These are phyloP conservation scores for Fusarium praegraminearum DNA, from an alignment of 2,329 filamentous ascomycete genomes.

Conservation along the genomic window DNA sequence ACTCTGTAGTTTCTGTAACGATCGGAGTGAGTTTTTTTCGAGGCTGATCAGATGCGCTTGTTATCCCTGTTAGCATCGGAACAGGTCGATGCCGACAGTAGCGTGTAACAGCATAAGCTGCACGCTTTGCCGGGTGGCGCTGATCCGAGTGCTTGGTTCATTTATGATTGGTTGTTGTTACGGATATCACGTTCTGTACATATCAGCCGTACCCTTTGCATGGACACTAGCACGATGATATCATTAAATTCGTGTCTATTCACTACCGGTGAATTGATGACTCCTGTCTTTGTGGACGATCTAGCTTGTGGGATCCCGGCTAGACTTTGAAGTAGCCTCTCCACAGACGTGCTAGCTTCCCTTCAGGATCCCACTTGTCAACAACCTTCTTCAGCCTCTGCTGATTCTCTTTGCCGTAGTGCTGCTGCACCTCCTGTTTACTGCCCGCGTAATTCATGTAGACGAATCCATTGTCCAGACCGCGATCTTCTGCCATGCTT, in stretches of 20 bases:
- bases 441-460: slow-evolving; percentile 62
- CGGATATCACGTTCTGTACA: background rate
- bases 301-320: fast-evolving
- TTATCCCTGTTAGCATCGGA: background rate
- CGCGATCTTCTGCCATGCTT: slow-evolving; percentile 48
- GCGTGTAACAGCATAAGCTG: background rate
- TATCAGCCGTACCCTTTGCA: background rate
- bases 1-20: background rate
- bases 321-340: slow-evolving; percentile 54
- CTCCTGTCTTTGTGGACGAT: background rate
- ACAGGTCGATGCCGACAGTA: background rate
- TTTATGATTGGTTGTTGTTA: background rate
- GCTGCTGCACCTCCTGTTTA: slow-evolving; percentile 55
- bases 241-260: background rate
- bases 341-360: slow-evolving; percentile 54
- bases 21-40: background rate
- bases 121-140: background rate
- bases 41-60: background rate
- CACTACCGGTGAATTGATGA: background rate
- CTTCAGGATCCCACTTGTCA: slow-evolving; percentile 54
- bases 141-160: background rate
- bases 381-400: slow-evolving; percentile 48
- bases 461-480: slow-evolving; percentile 53
- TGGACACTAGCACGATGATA: background rate
- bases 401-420: slow-evolving; percentile 57